Base-by-base conservation (phyloP, 495 filamentous ascomycete genomes). In the Aspergillus incahuasiensis region DNA sequence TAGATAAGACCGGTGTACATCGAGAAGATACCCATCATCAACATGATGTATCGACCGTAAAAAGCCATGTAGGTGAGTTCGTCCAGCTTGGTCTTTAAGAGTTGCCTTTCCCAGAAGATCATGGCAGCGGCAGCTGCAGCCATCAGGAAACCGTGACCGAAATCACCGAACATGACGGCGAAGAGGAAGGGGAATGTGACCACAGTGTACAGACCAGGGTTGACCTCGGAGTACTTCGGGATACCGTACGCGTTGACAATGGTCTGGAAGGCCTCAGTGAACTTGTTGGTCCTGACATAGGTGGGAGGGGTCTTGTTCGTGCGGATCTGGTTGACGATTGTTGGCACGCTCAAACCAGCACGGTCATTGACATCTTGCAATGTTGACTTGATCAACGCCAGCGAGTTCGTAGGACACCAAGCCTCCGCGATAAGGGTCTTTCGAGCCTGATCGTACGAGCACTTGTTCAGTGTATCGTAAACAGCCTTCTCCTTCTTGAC, bases 191-290 rank as follows among this genome's bases (percentile, higher is more conserved):
- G 94, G 70, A 98, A 97, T 15, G 95, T 99, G 60, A 97, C 84
- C 55, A 97, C 90, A 20, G 95, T 92, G 19, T 91, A 91, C 22
- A 97, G 76, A 50, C 90, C 94, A 55, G 94, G 95, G 74, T 99
- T 99, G 74, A 94, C 89, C 76, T 99, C 94, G 50, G 86, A 85
- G 70, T 99, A 99, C 65, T 95, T 97, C 15, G 92, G 87, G 25
- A 92, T 95, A 63, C 94, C 94, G 67, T 99, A 99, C 46, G 95
- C 92, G 63, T 97, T 91, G 71, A 99, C 91, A 62, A 99, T 99
- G 20, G 95, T 99, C 69, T 99, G 94, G 79, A 99, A 99, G 16
- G 82, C 94, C 62, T 95, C 86, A 4, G 95, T 97, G 68, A 99
- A 99, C 71, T 92, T 96, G 77, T 96, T 99, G 38, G 90, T 97